Evolutionary conservation across 1,139 yeast species (phyloP), one percentile per base, ranked within the genome.

Genomic region (Meyerozyma carpophila): DNA sequence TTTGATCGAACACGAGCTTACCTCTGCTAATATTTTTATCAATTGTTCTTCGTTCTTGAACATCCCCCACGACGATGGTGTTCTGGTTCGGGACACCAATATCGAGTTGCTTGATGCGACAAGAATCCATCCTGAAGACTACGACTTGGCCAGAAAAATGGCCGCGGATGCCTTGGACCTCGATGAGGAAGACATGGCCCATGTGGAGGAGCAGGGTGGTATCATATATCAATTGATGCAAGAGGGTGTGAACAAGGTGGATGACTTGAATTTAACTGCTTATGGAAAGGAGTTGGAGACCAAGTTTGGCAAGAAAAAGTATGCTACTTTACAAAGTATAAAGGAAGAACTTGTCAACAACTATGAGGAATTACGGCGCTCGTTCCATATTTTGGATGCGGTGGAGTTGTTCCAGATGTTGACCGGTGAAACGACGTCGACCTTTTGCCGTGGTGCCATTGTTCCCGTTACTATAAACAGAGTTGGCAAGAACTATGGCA

Each of bases 101-200:
- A 79, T 86, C 36, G 98, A 93, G 57, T 73, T 87, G 42, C 73
- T 93, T 51, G 99, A 93, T 65, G 91, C 95, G 32, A 93, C 98
- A 0, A 80, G 98, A 67, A 90, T 94, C 39, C 99, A 93, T 57
- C 98, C 98, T 4, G 98, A 94, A 64, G 98, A 93, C 65, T 93
- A 93, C 60, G 96, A 88, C 48, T 75, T 93, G 54, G 98, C 98
- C 2, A 81, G 94, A 45, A 93, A 93, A 61, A 91, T 93, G 90
- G 98, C 98, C 8, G 94, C 96, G 2, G 98, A 93, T 70, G 98
- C 98, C 1, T 74, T 93, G 50, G 99, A 94, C 57, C 76, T 90
- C 52, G 97, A 91, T 57, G 98, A 94, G 57, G 98, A 91, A 64
- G 96, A 91, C 55, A 76, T 88, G 59, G 88, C 84, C 3, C 94